Conservation (phyloP, 2,329 filamentous ascomycete species). For the Botrytis galanthina region DNA sequence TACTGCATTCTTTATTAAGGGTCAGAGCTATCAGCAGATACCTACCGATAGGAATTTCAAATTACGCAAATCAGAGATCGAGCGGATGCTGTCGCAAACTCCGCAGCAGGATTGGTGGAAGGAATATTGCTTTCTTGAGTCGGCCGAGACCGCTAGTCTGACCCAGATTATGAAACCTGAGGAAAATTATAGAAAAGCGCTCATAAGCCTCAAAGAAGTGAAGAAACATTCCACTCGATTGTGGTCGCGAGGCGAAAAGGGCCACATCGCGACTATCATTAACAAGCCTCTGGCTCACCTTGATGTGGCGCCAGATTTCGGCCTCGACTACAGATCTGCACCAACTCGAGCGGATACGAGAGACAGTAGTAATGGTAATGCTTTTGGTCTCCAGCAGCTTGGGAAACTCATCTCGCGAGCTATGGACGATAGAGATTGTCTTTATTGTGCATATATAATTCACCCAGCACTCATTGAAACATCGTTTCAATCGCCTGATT, state of each 20-base stretch:
- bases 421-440: background rate
- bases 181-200: background rate
- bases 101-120: background rate
- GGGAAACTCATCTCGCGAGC: background rate
- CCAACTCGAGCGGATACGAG: background rate
- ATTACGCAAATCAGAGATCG: background rate
- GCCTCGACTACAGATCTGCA: background rate
- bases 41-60: background rate
- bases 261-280: background rate
- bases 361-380: background rate
- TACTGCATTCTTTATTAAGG: background rate
- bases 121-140: slow-evolving; percentile 3
- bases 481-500: background rate
- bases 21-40: background rate
- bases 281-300: background rate
- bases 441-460: slow-evolving; percentile 1
- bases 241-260: background rate
- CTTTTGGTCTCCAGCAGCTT: too few relatives aligned
- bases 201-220: background rate
- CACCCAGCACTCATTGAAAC: background rate
- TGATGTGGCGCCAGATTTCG: background rate
- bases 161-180: background rate
- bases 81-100: background rate
- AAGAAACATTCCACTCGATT: background rate
- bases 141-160: background rate